These are phyloP conservation scores for Bryum argenteum DNA, from an alignment of 225 moss, liverwort and hornwort species.

Conservation along the genomic window DNA sequence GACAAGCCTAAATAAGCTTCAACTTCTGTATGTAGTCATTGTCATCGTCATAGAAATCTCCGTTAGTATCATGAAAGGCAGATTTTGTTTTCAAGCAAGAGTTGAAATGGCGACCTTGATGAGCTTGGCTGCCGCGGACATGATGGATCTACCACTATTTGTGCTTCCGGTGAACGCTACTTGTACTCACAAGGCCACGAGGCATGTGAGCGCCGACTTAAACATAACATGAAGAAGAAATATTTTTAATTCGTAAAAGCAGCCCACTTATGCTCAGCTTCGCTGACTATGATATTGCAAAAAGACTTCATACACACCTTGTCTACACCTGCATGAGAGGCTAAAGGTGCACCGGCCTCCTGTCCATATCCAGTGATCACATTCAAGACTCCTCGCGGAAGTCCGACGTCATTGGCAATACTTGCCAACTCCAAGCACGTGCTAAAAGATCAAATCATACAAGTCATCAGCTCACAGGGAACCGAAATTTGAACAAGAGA, in stretches of 20 bases:
- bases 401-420: conserved; percentile 83
- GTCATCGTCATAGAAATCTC: neutral
- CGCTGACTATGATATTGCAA: too few species aligned
- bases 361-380: conserved; percentile 79
- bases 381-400: conserved; percentile 89
- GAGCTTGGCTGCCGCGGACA: conserved; percentile 77
- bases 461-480: neutral
- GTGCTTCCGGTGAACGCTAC: conserved; percentile 96
- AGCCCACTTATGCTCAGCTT: neutral
- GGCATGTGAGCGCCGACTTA: neutral
- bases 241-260: neutral
- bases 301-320: conserved; percentile 64
- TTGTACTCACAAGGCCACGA: conserved; percentile 45
- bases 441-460: conserved; percentile 47
- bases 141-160: conserved; percentile 76
- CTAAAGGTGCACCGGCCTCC: conserved; percentile 85
- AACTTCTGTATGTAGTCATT: conserved; percentile 11
- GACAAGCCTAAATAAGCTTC: conserved; percentile 17
- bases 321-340: conserved; percentile 79
- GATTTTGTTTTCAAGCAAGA: conserved; percentile 16
- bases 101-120: conserved; percentile 70
- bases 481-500: neutral
- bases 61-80: neutral
- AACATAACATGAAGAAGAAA: too few species aligned
- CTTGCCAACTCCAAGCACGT: conserved; percentile 94